Base-by-base conservation (phyloP, 192 early-diverging fungal species). In the Dissophora ornata region DNA sequence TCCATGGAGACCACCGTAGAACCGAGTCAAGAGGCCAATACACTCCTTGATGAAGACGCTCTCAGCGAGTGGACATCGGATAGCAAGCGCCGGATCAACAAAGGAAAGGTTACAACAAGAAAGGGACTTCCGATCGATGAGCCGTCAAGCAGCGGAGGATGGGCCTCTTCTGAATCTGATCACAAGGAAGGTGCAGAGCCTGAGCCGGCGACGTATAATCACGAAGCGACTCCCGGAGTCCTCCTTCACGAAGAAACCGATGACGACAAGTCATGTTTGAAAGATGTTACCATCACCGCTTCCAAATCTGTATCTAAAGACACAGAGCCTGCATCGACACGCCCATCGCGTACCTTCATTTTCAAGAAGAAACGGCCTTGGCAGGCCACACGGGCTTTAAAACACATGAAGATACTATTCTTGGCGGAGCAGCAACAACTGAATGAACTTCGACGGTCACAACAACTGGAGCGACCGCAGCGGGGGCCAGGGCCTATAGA, bases 111-210 rank as follows among this genome's bases (percentile, higher is more conserved):
- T 6, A 4, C 24, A 0, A 22, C 24, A 28, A 24, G 33, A 1
- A 65, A 33, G 19, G 22, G 19, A 2, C 55, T 74, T 34, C 62
- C 70, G 28, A 59, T 74, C 32, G 70, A 74, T 21, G 70, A 74
- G 32, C 70, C 70, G 15, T 53, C 62, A 10, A 74, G 70, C 45
- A 51, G 54, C 28, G 70, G 70, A 9, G 70, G 62, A 15, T 33
- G 62, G 21, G 41, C 41, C 38, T 74, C 70, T 11, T 74, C 70
- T 26, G 70, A 74, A 30, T 74, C 62, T 2, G 70, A 74, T 25
- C 70, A 74, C 12, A 74, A 54, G n/a, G 70, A 65, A 18, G 34
- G 24, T 12, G n/a, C 38, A 19, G 48, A 28, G 19, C 42, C 53
- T 49, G 25, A 57, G 52, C 38, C 40, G 19, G 41, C 38, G 26